Conservation (phyloP, 2,329 filamentous ascomycete genomes). For the Microcera coccophila region DNA sequence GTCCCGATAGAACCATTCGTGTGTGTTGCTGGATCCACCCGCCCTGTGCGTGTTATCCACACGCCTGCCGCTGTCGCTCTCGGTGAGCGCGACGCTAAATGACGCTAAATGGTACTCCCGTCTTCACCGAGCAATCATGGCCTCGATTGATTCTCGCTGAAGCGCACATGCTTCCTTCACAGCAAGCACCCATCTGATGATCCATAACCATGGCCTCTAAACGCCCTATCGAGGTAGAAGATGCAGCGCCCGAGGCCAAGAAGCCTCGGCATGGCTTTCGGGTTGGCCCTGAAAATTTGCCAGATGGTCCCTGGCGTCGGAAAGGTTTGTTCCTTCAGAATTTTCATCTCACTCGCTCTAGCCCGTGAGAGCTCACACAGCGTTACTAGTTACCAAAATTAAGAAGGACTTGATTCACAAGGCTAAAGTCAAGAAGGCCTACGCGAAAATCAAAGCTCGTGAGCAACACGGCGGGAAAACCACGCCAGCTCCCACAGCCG, state of each 20-base stretch:
- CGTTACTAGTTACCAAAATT: conserved; percentile 69
- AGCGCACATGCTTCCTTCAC: not conserved
- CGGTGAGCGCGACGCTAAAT: too few species aligned
- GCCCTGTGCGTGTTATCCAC: not conserved
- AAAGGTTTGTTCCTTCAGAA: conserved; percentile 49
- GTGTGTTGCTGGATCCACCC: not conserved
- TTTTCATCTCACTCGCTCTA: conserved; percentile 11
- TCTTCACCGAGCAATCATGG: conserved; percentile 3
- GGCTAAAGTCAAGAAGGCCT: conserved; percentile 88
- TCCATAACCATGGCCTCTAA: conserved; percentile 30
- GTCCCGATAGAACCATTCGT: too few species aligned
- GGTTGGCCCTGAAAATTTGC: conserved; percentile 84
- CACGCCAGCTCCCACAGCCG: conserved; percentile 14
- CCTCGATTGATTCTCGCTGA: conserved; percentile 16
- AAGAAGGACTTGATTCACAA: conserved; percentile 87
- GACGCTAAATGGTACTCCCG: not conserved
- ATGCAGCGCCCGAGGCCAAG: conserved; percentile 40
- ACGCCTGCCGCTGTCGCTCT: not conserved
- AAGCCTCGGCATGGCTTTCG: conserved; percentile 69
- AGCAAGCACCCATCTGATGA: not conserved
- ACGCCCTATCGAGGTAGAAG: conserved; percentile 26
- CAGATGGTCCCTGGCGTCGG: conserved; percentile 81
- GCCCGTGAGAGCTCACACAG: conserved; percentile 16
- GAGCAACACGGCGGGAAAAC: conserved; percentile 31
- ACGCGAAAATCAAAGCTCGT: conserved; percentile 73